Conservation (phyloP, 768 basidiomycete genomes). For the Dentipellis fragilis region DNA sequence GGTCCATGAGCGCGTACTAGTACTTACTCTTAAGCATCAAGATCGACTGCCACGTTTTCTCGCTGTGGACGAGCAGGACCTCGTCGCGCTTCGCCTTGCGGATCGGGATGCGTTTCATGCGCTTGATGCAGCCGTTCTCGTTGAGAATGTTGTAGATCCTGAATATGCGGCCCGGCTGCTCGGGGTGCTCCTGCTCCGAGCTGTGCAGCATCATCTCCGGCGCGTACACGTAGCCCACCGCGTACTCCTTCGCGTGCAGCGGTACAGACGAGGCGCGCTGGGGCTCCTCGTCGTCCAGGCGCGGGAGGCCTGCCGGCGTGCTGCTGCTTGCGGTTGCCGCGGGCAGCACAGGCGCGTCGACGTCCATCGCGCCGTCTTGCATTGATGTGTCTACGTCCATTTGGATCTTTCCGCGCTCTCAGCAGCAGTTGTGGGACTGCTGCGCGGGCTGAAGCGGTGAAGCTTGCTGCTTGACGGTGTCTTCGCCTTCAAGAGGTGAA, state of each 20-base stretch:
- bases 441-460: no score
- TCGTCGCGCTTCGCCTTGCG: constrained; percentile 68
- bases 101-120: constrained; percentile 74
- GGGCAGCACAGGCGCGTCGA: neutral
- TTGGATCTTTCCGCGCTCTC: no score
- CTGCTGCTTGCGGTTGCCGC: neutral
- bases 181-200: constrained; percentile 65
- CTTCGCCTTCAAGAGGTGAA: no score
- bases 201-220: constrained; percentile 80
- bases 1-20: constrained; percentile 5
- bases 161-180: constrained; percentile 67
- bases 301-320: neutral
- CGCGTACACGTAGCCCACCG: constrained; percentile 84
- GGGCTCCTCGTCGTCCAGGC: neutral
- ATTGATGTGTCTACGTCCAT: no score
- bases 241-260: constrained; percentile 11
- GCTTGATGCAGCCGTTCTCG: constrained; percentile 44
- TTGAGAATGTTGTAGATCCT: constrained; percentile 61
- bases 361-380: neutral
- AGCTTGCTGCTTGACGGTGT: no score
- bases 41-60: constrained; percentile 89
- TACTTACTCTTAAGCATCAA: constrained; percentile 28
- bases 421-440: no score
- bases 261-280: constrained; percentile 21
- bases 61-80: constrained; percentile 81